Base-by-base conservation (phyloP, 495 filamentous ascomycete genomes). In the Thermochaetoides thermophila region DNA sequence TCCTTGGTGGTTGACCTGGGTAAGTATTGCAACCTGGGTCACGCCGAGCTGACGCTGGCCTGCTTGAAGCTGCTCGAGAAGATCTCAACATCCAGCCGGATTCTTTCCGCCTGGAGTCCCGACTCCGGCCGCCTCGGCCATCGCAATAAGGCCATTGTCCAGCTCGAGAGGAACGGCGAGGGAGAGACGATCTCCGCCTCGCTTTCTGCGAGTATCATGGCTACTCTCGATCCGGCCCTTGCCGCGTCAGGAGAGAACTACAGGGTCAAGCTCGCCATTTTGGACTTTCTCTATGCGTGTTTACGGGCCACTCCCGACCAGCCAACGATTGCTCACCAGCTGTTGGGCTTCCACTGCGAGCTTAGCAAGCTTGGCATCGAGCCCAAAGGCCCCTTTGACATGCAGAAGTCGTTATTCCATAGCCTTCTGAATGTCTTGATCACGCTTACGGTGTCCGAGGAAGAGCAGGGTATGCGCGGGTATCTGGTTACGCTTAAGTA, bases 301-400 rank as follows among this genome's bases (percentile, higher is more conserved):
- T 56, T 99, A 7, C 66, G 63, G 25, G 69, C 76, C 12, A 71
- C 76, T 17, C 72, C 76, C 17, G 70, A 77, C 44, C 54, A 55
- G 34, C 84, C 87, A 4, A 87, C 75, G 11, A 72, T 96, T 29
- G 86, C 87, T 3, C 89, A 99, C 54, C 63, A 89, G 27, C 57
- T 99, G 13, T 77, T 99, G 14, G 89, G 89, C 1, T 95, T 99
- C 49, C 63, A 65, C 19, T 86, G 82, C 44, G 66, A 71, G 16
- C 64, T 74, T 14, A 68, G 68, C 31, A 59, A 62, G n/a, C 56
- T 95, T 12, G 70, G 68, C 31, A 56, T 89, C 16, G 57, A 74
- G 27, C 47, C 69, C 0, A 63, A 69, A 17, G 65, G 83, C 19
- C 49, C 74, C 5, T 85, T 92, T 43, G 66, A 71, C 21, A 51